Conservation (phyloP, 1,284 basidiomycete species). For the Trametes versicolor region DNA sequence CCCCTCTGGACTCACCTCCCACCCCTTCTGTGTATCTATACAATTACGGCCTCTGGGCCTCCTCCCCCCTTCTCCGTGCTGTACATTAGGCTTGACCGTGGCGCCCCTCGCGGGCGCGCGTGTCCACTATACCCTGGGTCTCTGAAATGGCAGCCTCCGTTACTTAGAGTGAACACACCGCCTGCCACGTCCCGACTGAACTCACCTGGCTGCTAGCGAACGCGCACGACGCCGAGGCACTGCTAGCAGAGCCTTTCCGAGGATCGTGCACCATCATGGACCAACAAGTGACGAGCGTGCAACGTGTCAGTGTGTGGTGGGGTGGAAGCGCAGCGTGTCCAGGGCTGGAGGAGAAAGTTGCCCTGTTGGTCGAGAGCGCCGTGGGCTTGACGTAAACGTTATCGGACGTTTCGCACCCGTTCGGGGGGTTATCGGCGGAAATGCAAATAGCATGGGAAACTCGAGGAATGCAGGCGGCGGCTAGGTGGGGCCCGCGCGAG, state of each 20-base stretch:
- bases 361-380: slow-evolving; percentile 12
- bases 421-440: slow-evolving; percentile 8
- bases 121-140: slow-evolving; percentile 28
- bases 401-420: slow-evolving; percentile 1
- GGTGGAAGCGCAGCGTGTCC: slow-evolving; percentile 9
- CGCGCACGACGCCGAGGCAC: background rate
- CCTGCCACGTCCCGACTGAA: slow-evolving; percentile 15
- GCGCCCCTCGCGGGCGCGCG: slow-evolving; percentile 1
- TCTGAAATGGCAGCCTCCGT: slow-evolving; percentile 15
- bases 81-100: slow-evolving; percentile 16
- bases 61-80: slow-evolving; percentile 2
- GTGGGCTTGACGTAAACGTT: slow-evolving; percentile 7
- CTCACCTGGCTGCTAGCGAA: slow-evolving; percentile 30
- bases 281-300: slow-evolving; percentile 9
- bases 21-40: slow-evolving; percentile 35
- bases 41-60: background rate
- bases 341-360: slow-evolving; percentile 12
- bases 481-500: slow-evolving; percentile 10
- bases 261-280: slow-evolving; percentile 15
- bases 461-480: slow-evolving; percentile 23
- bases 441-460: slow-evolving; percentile 1
- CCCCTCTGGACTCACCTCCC: slow-evolving; percentile 26
- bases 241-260: background rate
- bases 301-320: background rate
- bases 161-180: slow-evolving; percentile 9